phyloP scores from a whole-genome alignment of 1,284 basidiomycete genomes.

The Sphagnurus paluster region DNA sequence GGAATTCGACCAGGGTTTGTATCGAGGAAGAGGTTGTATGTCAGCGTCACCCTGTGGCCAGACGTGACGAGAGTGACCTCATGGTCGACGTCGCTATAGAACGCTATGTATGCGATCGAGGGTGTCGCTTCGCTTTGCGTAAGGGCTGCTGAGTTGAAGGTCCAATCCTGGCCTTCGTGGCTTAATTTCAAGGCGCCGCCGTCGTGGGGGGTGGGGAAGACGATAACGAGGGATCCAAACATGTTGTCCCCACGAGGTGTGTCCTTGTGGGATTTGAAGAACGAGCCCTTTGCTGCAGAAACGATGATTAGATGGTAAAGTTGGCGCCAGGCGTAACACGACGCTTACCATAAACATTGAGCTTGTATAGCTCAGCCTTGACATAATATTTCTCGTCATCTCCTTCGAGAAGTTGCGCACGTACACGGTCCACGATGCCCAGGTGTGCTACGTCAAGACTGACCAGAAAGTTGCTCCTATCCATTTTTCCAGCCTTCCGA shows the following conservation, averaged over 20 bases:
- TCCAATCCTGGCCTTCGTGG: constrained; percentile 30
- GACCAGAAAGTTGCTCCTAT: constrained; percentile 24
- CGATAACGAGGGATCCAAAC: constrained; percentile 48
- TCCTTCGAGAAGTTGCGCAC: constrained; percentile 16
- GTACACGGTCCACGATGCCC: constrained; percentile 23
- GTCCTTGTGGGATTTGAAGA: constrained; percentile 44
- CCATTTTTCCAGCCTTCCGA: constrained; percentile 35
- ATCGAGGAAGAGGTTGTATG: constrained; percentile 36
- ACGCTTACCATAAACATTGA: constrained; percentile 31
- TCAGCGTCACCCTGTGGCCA: constrained; percentile 41
- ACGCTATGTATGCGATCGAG: constrained; percentile 33
- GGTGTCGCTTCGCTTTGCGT: constrained; percentile 10
- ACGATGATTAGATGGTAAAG: too few relatives aligned
- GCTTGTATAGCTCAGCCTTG: constrained; percentile 25
- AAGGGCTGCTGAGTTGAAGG: constrained; percentile 31
- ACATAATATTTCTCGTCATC: constrained; percentile 10
- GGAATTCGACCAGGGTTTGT: not conserved
- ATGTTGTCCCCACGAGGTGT: constrained; percentile 37
- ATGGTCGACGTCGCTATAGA: constrained; percentile 46
- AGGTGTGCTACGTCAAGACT: constrained; percentile 25
- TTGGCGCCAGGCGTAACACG: too few relatives aligned
- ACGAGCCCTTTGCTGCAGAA: constrained; percentile 34
- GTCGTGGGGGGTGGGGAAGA: constrained; percentile 42
- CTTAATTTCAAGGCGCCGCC: constrained; percentile 39
- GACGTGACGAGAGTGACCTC: constrained; percentile 39